Evolutionary conservation across 345 rosid species (phyloP).

Genomic region (Cardiospermum halicacabum): DNA sequence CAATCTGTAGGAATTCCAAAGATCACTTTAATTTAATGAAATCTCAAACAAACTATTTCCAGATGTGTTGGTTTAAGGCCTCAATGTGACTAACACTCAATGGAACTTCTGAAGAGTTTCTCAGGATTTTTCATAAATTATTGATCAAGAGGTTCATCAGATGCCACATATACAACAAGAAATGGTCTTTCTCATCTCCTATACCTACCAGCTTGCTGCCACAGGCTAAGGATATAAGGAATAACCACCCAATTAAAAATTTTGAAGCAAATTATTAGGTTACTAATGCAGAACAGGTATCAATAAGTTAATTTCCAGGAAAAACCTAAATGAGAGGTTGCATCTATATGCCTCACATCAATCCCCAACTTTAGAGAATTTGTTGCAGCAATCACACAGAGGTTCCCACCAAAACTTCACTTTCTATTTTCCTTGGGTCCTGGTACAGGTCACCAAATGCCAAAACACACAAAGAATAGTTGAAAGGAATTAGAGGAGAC

Average conservation of each 20-base stretch:
- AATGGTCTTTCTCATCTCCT: constrained; percentile 86
- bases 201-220: constrained; percentile 99
- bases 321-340: constrained; percentile 90
- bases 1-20: constrained; percentile 10
- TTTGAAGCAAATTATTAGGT: constrained; percentile 13
- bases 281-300: constrained; percentile 13
- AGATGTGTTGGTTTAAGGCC: constrained; percentile 76
- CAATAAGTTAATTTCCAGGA: constrained; percentile 57
- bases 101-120: constrained; percentile 73
- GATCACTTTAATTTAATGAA: constrained; percentile 6
- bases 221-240: constrained; percentile 50
- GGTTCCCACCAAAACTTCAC: constrained; percentile 78
- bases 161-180: constrained; percentile 86
- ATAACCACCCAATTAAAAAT: constrained; percentile 9
- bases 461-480: constrained; percentile 8
- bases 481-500: too few relatives aligned
- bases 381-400: constrained; percentile 89
- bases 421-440: constrained; percentile 87
- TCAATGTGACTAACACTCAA: constrained; percentile 87
- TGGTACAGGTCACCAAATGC: constrained; percentile 25
- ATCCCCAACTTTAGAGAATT: constrained; percentile 96
- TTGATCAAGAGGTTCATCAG: constrained; percentile 81
- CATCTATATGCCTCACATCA: constrained; percentile 95
- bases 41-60: constrained; percentile 11
- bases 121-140: constrained; percentile 83